Evolutionary conservation across 2,329 filamentous ascomycete species (phyloP).

Genomic region (Ophiostoma quercus): DNA sequence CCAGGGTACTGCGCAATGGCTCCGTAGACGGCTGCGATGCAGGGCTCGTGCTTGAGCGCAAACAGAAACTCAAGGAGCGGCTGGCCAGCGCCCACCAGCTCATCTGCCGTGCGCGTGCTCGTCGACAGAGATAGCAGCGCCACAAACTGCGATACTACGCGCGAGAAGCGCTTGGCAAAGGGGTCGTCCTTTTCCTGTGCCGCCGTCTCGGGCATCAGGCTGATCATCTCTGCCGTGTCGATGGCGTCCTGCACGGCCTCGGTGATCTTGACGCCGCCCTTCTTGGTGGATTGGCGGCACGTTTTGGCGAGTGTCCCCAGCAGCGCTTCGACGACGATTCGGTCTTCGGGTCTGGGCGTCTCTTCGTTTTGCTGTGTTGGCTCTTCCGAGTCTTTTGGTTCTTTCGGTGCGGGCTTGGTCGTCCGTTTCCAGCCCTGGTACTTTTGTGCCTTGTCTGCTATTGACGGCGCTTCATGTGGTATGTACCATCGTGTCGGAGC

Average conservation of each 20-base stretch:
- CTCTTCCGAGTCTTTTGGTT: neutral
- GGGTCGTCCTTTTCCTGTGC: neutral
- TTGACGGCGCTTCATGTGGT: neutral
- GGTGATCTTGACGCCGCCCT: constrained; percentile 35
- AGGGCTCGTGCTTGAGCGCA: neutral
- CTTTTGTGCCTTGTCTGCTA: neutral
- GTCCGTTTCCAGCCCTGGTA: neutral
- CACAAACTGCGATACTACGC: neutral
- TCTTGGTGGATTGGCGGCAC: constrained; percentile 30
- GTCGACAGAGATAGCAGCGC: neutral
- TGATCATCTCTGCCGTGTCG: neutral
- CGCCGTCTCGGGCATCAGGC: neutral
- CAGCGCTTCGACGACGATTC: neutral
- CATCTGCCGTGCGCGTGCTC: neutral
- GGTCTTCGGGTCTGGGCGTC: neutral
- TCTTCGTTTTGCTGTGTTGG: neutral
- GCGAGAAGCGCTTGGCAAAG: neutral
- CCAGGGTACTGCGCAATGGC: constrained; percentile 30
- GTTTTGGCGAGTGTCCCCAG: neutral
- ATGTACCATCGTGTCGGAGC: constrained; percentile 1
- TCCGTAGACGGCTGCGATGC: constrained; percentile 33
- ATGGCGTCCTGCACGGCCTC: neutral
- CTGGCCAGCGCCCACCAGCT: neutral
- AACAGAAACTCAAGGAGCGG: neutral
- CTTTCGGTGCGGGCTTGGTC: neutral